Evolutionary conservation across 2,329 filamentous ascomycete species (phyloP), one percentile per base, ranked within the genome.

Genomic region (Claviceps purpurea): DNA sequence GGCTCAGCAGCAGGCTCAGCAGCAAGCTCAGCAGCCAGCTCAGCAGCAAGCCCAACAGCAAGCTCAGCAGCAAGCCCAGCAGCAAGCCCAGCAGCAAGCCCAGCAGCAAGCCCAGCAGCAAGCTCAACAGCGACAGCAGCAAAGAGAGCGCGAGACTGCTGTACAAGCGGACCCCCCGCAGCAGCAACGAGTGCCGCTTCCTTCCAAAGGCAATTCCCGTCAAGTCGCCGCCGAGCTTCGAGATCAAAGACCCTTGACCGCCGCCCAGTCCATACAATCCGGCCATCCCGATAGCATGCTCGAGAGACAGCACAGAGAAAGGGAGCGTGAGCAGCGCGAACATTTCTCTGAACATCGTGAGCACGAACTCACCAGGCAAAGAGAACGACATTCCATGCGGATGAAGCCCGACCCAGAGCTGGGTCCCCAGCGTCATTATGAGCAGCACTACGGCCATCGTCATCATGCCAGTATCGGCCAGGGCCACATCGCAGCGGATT

Each of bases 351-450:
- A 44, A 22, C 42, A 44, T 24, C 22, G 56, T 4, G 55, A 59
- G 7, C 54, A 50, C 3, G 54, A 62, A 34, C 41, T 50, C 2
- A 30, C 49, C 14, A 38, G 52, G 53, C 8, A 52, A 60, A 54
- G 44, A 5, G 64, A 67, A 46, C 58, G 63, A 14, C 64, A 63
- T 46, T 54, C 64, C n/a, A 53, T 67, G 52, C 60, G 63, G 14
- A 59, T 77, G 47, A 78, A 78, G 61, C 73, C 77, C 56, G 76
- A 79, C 56, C 70, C 70, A 3, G 75, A 78, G 45, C 60, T 62
- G n/a, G 57, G 60, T 13, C 62, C 61, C 13, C 67, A 65, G 39
- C 68, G 68, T 52, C 73, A 70, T 40, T 73, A 71, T 54, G 75
- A 78, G 41, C 64, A 51, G 24, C 49, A 67, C 0, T 76, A 70